phyloP scores from a whole-genome alignment of 2,329 filamentous ascomycete genomes.

The Colletotrichum chrysophilum region DNA sequence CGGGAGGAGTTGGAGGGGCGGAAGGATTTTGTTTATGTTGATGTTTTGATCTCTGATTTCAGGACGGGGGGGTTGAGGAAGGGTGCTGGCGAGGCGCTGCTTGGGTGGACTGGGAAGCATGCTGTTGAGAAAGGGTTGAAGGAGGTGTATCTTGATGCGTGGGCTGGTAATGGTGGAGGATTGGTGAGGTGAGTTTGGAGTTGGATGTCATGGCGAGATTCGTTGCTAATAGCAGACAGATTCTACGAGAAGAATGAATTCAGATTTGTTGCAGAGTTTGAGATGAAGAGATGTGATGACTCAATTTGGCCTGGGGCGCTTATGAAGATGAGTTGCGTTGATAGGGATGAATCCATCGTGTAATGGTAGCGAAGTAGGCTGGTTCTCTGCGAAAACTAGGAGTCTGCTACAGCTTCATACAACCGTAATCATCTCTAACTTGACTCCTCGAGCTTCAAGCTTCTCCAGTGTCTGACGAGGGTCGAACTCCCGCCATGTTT shows the following conservation, averaged over 20 bases:
- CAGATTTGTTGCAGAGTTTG: neutral
- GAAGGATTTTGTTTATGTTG: conserved; percentile 17
- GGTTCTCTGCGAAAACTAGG: no score
- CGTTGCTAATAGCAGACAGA: neutral
- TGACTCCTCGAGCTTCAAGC: no score
- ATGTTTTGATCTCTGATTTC: conserved; percentile 24
- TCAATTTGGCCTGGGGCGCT: neutral
- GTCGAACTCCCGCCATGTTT: no score
- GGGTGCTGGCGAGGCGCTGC: conserved; percentile 17
- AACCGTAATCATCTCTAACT: no score
- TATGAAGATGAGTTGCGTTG: neutral
- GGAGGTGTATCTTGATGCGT: conserved; percentile 31
- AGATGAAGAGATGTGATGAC: neutral
- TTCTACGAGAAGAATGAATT: neutral
- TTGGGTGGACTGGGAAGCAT: conserved; percentile 13
- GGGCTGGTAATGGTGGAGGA: conserved; percentile 27
- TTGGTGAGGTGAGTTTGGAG: conserved; percentile 12
- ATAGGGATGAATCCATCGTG: accelerated
- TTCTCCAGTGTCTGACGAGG: no score
- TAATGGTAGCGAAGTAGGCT: no score
- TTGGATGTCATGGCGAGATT: accelerated
- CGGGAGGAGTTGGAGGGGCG: neutral
- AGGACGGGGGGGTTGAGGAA: neutral
- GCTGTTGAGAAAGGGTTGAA: neutral
- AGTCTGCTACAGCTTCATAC: no score